Base-by-base conservation (phyloP, 1,284 basidiomycete genomes). In the Phlebopus sp. region DNA sequence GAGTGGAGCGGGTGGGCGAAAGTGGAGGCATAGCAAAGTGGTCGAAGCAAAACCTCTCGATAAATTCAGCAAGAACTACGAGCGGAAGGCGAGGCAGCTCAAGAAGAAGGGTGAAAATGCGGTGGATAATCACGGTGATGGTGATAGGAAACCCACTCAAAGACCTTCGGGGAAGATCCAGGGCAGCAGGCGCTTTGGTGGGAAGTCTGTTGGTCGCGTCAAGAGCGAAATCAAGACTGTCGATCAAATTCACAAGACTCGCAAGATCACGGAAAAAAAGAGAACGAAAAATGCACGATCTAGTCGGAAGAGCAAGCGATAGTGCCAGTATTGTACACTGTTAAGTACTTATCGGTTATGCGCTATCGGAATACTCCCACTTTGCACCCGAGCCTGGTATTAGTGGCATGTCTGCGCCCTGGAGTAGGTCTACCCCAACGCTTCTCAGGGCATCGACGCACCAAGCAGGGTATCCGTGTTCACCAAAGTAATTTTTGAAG, bases 191-290 rank as follows among this genome's bases (percentile, higher is more conserved):
- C 74, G 82, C 44, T 74, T 75, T 56, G 76, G 74, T 32, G 79
- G 77, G n/a, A 88, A 85, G 66, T 64, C 79, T 1, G 60, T 80
- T 42, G 76, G 74, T 5, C 76, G 72, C 44, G 80, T 89, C 58
- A 90, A 83, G 68, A 86, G 67, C 45, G 91, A 93, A 67, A 79
- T 93, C 63, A 92, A 90, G 72, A 86, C 80, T 0, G 83, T 81
- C 31, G 89, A 91, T 43, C 87, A 93, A 63, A 93, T 96, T 54
- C 79, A 89, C 50, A 93, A 86, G 63, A 70, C 77, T 23, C 78
- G 92, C 51, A 82, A 81, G 60, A 44, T 74, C 25, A 59, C 70
- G 60, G 84, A 89, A 56, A 79, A 78, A 51, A 78, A 75, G 57
- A 81, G 74, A 62, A 80, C 76, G 18, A 92, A 90, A 73, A 92